These are phyloP conservation scores for rapeseed (Brassica napus) DNA, from an alignment of 345 rosid species.

Conservation along the genomic window DNA sequence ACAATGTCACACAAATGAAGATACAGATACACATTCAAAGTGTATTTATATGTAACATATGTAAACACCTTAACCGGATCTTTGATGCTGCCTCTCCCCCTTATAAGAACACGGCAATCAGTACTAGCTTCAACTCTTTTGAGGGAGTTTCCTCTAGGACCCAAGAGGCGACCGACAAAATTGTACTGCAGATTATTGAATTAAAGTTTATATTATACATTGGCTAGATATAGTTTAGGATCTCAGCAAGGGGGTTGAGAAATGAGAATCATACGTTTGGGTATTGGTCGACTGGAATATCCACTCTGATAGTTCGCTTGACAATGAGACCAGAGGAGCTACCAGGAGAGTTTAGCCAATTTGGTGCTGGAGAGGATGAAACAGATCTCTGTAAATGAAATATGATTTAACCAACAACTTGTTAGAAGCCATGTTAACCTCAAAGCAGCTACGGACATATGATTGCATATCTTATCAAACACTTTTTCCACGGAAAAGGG, in stretches of 20 bases:
- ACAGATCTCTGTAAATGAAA: slow-evolving; percentile 65
- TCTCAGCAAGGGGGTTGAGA: not conserved
- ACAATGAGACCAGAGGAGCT: slow-evolving; percentile 87
- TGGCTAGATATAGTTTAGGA: slow-evolving; percentile 5
- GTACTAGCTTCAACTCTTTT: slow-evolving; percentile 96
- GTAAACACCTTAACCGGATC: slow-evolving; percentile 73
- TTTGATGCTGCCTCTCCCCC: slow-evolving; percentile 98
- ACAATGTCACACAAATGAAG: not conserved
- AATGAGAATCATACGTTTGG: slow-evolving; percentile 64
- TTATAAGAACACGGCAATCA: slow-evolving; percentile 92
- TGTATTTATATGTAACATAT: not conserved
- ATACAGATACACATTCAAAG: not conserved
- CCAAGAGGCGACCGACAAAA: slow-evolving; percentile 99
- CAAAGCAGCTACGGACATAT: slow-evolving; percentile 2
- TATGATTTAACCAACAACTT: slow-evolving; percentile 30
- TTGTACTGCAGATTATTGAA: slow-evolving; percentile 68
- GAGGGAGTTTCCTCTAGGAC: slow-evolving; percentile 98
- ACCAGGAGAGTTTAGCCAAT: slow-evolving; percentile 79
- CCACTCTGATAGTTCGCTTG: slow-evolving; percentile 85
- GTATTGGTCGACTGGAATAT: slow-evolving; percentile 85
- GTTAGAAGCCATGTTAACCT: slow-evolving; percentile 34
- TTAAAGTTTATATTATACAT: slow-evolving; percentile 2
- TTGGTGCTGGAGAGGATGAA: slow-evolving; percentile 64
- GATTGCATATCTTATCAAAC: slow-evolving; percentile 29
- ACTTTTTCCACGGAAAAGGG: slow-evolving; percentile 16